Conservation (phyloP, 2,329 filamentous ascomycete genomes). For the Cladophialophora immunda region DNA sequence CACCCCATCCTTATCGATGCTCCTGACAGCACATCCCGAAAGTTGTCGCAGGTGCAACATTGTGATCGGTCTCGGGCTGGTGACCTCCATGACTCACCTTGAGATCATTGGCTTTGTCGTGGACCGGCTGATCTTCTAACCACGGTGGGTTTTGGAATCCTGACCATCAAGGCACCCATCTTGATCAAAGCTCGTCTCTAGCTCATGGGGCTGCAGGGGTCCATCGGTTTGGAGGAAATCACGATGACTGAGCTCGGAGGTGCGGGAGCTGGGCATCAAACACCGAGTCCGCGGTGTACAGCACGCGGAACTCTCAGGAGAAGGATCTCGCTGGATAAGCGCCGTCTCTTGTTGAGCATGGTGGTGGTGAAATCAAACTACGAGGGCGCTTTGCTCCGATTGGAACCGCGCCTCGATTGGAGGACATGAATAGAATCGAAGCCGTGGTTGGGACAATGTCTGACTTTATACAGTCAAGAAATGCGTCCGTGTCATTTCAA, state of each 20-base stretch:
- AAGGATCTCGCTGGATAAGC: not conserved
- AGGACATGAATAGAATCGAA: not conserved
- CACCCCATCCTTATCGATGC: not conserved
- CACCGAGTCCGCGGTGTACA: not conserved
- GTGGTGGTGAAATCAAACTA: constrained; percentile 1
- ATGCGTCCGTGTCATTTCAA: not conserved
- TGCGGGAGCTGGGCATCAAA: not conserved
- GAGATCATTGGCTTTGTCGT: not conserved
- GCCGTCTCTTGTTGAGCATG: not conserved
- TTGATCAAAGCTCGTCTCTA: not conserved
- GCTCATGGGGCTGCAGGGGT: not conserved
- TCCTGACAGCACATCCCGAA: not conserved
- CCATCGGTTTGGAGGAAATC: not conserved
- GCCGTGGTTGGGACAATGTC: not conserved
- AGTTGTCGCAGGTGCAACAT: not conserved
- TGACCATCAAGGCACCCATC: not conserved
- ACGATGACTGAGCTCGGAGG: not conserved
- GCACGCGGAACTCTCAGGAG: not conserved
- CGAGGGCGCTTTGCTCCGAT: not conserved
- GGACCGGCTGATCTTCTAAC: not conserved
- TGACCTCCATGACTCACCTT: not conserved
- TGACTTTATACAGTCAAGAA: not conserved
- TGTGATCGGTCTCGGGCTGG: constrained; percentile 1
- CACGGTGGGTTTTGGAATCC: constrained; percentile 1
- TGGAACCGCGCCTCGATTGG: not conserved